phyloP scores from a whole-genome alignment of 2,329 filamentous ascomycete genomes.

The Chrysoporthe austroafricana region DNA sequence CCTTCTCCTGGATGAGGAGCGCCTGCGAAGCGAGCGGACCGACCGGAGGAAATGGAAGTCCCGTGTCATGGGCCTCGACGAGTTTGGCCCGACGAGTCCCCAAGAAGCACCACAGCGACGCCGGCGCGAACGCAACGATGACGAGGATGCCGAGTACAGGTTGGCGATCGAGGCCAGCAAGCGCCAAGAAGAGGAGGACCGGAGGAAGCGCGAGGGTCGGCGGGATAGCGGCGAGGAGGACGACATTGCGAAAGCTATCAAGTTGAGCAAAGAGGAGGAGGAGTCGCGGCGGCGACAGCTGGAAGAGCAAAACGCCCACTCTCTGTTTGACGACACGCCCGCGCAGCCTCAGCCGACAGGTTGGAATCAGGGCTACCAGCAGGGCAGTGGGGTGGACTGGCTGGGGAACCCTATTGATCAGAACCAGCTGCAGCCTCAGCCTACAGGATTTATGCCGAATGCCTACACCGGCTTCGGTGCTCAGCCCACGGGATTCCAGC shows the following conservation, averaged over 20 bases:
- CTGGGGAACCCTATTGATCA: slow-evolving; percentile 92
- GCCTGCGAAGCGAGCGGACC: slow-evolving; percentile 84
- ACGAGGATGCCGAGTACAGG: slow-evolving; percentile 88
- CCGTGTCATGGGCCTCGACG: slow-evolving; percentile 89
- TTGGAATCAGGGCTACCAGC: slow-evolving; percentile 96
- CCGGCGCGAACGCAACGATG: slow-evolving; percentile 62
- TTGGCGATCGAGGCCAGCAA: slow-evolving; percentile 95
- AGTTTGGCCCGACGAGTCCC: slow-evolving; percentile 61
- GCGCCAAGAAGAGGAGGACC: slow-evolving; percentile 90
- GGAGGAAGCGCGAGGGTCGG: slow-evolving; percentile 69
- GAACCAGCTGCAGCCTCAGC: slow-evolving; percentile 75
- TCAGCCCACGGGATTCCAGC: slow-evolving; percentile 53
- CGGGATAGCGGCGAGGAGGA: slow-evolving; percentile 70
- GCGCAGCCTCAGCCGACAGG: slow-evolving; percentile 78
- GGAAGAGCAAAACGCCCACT: slow-evolving; percentile 81
- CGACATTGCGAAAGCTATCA: slow-evolving; percentile 92
- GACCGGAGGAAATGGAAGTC: slow-evolving; percentile 97
- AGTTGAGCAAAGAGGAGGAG: slow-evolving; percentile 92
- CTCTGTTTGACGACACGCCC: slow-evolving; percentile 85
- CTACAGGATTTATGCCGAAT: slow-evolving; percentile 70
- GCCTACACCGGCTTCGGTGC: slow-evolving; percentile 58
- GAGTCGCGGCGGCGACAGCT: slow-evolving; percentile 84
- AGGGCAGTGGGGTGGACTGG: slow-evolving; percentile 95
- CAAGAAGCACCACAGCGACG: slow-evolving; percentile 47
- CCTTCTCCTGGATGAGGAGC: slow-evolving; percentile 90